Percentiles rank a stretch among this genome's conserved stretches.
These are phyloP conservation scores for Calcarisporium arbuscula DNA, from an alignment of 2,329 filamentous ascomycete species.

Conservation along the genomic window DNA sequence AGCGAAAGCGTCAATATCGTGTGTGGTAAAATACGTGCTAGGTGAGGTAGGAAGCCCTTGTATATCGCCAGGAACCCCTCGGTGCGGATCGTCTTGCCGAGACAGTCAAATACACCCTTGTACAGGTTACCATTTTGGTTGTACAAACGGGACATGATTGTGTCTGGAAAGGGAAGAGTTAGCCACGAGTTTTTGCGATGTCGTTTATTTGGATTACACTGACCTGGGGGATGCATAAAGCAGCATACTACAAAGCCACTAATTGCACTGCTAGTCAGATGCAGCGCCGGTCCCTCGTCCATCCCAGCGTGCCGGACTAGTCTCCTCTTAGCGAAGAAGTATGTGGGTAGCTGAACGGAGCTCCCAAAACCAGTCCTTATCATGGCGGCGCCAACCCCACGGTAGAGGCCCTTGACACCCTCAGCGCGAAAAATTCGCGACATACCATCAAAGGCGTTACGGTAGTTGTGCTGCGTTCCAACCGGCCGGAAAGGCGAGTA, in stretches of 20 bases:
- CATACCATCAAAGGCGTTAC: slow-evolving; percentile 77
- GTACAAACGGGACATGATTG: slow-evolving; percentile 97
- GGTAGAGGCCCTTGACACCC: slow-evolving; percentile 75
- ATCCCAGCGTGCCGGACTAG: slow-evolving; percentile 78
- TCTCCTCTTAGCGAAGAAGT: slow-evolving; percentile 92
- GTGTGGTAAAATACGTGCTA: slow-evolving; percentile 90
- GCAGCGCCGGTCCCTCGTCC: slow-evolving; percentile 83
- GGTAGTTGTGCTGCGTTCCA: slow-evolving; percentile 93
- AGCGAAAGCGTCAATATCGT: slow-evolving; percentile 89
- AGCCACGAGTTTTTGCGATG: slow-evolving; percentile 4
- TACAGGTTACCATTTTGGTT: slow-evolving; percentile 99
- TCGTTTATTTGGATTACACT: slow-evolving; percentile 19
- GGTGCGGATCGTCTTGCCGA: slow-evolving; percentile 83
- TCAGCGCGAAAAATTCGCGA: slow-evolving; percentile 71
- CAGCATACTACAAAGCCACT: slow-evolving; percentile 96
- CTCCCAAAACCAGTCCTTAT: slow-evolving; percentile 93
- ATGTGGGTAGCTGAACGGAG: slow-evolving; percentile 92
- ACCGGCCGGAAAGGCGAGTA: slow-evolving; percentile 89
- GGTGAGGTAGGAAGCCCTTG: slow-evolving; percentile 93
- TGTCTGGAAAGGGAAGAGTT: slow-evolving; percentile 50
- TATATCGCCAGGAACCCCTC: slow-evolving; percentile 92
- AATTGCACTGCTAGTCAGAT: slow-evolving; percentile 79
- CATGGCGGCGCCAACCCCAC: slow-evolving; percentile 89
- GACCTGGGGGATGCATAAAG: slow-evolving; percentile 94
- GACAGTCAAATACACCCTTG: slow-evolving; percentile 83